Evolutionary conservation across 305 asterid species (phyloP).

Genomic region (Fraxinus paxiana): DNA sequence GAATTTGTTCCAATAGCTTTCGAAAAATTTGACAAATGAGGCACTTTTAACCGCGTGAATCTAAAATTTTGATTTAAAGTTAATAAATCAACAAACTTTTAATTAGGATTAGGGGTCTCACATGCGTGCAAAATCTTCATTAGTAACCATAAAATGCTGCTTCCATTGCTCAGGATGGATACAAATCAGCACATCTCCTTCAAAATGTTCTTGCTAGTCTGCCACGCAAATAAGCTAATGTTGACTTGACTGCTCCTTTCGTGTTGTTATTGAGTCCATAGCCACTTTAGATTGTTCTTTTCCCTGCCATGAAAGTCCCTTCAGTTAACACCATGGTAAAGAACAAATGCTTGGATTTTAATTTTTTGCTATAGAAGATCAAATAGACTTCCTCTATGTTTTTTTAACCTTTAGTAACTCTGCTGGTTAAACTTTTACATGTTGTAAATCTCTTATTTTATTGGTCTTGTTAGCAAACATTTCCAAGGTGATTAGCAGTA

Average conservation of each 20-base stretch:
- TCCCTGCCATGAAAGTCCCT: not conserved
- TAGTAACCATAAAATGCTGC: not conserved
- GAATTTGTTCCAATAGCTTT: not conserved
- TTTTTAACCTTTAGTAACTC: not conserved
- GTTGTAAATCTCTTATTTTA: not conserved
- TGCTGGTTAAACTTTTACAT: not conserved
- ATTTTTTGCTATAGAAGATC: not conserved
- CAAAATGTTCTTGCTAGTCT: not conserved
- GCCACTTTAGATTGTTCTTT: not conserved
- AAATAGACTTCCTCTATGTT: not conserved
- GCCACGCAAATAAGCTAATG: not conserved
- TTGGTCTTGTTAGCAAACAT: not conserved
- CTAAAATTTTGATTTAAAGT: not conserved
- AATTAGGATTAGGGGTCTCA: not conserved
- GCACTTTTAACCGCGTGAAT: not conserved
- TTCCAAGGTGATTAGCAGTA: not conserved
- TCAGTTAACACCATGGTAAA: not conserved
- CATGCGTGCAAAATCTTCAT: not conserved
- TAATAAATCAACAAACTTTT: not conserved
- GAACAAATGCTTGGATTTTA: not conserved
- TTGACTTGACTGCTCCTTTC: not conserved
- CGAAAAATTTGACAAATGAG: not conserved
- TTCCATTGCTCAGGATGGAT: not conserved
- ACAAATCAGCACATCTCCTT: not conserved
- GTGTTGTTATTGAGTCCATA: not conserved